Evolutionary conservation across 1,284 basidiomycete genomes (phyloP), one percentile per base, ranked within the genome.

Genomic region (Cryptococcus wingfieldii): DNA sequence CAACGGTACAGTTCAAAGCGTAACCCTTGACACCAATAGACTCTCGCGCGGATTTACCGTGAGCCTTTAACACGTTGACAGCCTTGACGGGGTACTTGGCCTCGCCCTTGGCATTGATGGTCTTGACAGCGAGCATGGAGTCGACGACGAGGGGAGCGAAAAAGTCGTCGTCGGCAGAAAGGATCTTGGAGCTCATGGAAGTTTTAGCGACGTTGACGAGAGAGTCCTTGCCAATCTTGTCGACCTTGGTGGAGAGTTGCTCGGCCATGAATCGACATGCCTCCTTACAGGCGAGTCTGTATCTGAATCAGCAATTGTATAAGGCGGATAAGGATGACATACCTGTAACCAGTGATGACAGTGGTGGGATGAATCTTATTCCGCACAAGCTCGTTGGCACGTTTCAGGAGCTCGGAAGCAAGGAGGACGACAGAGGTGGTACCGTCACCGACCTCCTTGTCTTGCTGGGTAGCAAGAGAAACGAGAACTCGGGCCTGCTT

Each of bases 81-180:
- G 96, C 96, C 80, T 99, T 98, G 67, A 98, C 96, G 8, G 96
- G 96, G 79, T 98, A 99, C 79, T 97, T 98, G 73, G 89, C 88
- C 78, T 99, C 96, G 38, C 96, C 96, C 56, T 93, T 86, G 60
- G 86, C 80, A 78, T 98, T 98, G 64, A 92, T 85, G 5, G 93
- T 95, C 80, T 89, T 94, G 61, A 99, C 96, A 3, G 96, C 89
- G 42, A 95, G 83, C 93, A 99, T 98, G 37, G 96, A 96, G 68
- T 98, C 94, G 16, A 99, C 96, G 51, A 95, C 94, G 84, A 99
- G 89, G 49, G 95, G 92, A 13, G 95, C 93, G 76, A 98, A 99
- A 59, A 98, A 83, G 75, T 98, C 95, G 72, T 98, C 95, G 75
- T 99, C 96, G 55, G 86, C 90, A 72, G 92, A 89, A 64, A 99